A percentile compares a stretch with the other conserved stretches of the same genome.
Conservation (phyloP, 768 basidiomycete species). For the Paxillus involutus region DNA sequence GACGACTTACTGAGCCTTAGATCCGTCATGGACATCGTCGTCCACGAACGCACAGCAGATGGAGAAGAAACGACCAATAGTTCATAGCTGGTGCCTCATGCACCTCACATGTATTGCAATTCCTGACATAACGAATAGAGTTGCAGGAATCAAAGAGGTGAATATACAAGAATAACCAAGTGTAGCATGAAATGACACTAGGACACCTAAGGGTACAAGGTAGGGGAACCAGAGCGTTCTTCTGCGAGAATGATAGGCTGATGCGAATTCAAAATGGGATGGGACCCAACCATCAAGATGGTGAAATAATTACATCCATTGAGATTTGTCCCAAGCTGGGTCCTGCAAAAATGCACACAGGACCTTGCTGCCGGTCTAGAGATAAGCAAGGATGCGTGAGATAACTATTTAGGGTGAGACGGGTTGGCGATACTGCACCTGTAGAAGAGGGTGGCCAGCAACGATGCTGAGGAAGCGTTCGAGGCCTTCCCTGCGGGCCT, state of each 20-base stretch:
- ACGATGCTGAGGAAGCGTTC: constrained; percentile 96
- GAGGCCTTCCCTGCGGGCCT: constrained; percentile 85
- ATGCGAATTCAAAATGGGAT: neutral
- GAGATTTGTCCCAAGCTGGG: constrained; percentile 83
- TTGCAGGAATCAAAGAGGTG: constrained; percentile 13
- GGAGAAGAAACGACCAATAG: neutral
- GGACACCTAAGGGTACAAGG: constrained; percentile 21
- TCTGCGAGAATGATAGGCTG: constrained; percentile 1
- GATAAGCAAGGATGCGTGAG: neutral
- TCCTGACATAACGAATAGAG: constrained; percentile 4
- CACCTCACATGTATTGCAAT: constrained; percentile 8
- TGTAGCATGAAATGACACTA: constrained; percentile 4
- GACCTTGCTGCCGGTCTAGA: constrained; percentile 94
- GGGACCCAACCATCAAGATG: neutral
- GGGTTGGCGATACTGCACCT: constrained; percentile 52
- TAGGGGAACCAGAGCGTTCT: constrained; percentile 11
- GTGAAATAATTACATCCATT: constrained; percentile 59
- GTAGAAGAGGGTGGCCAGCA: constrained; percentile 93
- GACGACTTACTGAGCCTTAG: constrained; percentile 35
- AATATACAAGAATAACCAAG: constrained; percentile 25
- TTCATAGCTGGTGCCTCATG: constrained; percentile 14
- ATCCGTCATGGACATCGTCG: constrained; percentile 73
- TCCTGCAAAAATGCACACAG: constrained; percentile 94
- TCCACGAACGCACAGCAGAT: constrained; percentile 47
- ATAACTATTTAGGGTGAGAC: neutral